phyloP scores from a whole-genome alignment of 2,329 filamentous ascomycete genomes.

The Nannizzia gypsea region DNA sequence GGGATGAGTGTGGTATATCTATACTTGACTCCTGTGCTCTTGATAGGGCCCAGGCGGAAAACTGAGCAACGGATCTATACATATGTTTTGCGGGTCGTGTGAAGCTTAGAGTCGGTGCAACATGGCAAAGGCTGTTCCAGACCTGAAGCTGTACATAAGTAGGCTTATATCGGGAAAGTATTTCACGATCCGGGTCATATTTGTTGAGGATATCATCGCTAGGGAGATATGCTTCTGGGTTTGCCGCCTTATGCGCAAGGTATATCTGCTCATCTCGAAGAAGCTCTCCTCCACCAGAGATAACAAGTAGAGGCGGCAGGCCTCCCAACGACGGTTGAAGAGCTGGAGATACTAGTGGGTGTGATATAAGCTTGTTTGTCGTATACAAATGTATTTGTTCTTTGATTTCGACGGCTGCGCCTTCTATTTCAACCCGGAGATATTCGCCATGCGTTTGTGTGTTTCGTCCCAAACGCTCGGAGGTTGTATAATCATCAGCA shows the following conservation, averaged over 20 bases:
- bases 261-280: constrained; percentile 92
- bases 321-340: constrained; percentile 83
- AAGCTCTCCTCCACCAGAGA: constrained; percentile 78
- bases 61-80: constrained; percentile 85
- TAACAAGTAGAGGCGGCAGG: constrained; percentile 72
- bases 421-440: constrained; percentile 59
- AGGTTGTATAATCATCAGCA: constrained; percentile 7
- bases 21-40: constrained; percentile 68
- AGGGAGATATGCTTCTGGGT: constrained; percentile 65
- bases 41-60: constrained; percentile 82
- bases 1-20: constrained; percentile 57
- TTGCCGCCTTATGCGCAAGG: constrained; percentile 83
- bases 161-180: constrained; percentile 56
- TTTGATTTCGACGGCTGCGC: constrained; percentile 58
- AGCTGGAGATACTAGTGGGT: constrained; percentile 81
- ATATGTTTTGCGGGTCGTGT: constrained; percentile 93
- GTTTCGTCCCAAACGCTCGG: constrained; percentile 11
- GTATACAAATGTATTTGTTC: constrained; percentile 88
- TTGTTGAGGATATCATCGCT: constrained; percentile 52
- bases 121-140: constrained; percentile 92
- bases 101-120: constrained; percentile 84
- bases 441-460: constrained; percentile 20
- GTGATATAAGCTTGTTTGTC: constrained; percentile 70
- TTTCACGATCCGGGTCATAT: constrained; percentile 43
- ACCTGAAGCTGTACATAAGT: constrained; percentile 91